These are phyloP conservation scores for Hypoxylon sp. DNA, from an alignment of 2,329 filamentous ascomycete genomes.

Conservation along the genomic window DNA sequence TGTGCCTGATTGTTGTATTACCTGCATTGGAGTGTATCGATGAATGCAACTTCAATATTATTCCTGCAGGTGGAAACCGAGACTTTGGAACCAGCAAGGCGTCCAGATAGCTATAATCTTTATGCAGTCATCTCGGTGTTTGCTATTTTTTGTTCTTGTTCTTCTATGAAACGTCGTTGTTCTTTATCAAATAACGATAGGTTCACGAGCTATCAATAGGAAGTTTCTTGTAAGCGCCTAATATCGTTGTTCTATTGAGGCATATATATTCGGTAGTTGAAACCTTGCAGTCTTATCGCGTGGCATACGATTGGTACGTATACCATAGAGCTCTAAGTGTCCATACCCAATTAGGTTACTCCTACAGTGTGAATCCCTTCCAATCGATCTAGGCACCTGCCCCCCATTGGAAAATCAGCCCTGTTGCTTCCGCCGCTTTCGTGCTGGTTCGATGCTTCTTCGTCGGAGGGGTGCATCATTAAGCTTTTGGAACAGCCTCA, in stretches of 20 bases:
- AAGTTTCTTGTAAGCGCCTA: constrained; percentile 11
- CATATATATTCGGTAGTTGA: constrained; percentile 14
- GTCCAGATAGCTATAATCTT: constrained; percentile 20
- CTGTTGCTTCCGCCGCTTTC: constrained; percentile 46
- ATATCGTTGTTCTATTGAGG: constrained; percentile 8
- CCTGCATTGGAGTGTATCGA: constrained; percentile 34
- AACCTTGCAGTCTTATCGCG: constrained; percentile 3
- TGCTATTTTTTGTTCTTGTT: constrained; percentile 20
- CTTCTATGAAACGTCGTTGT: constrained; percentile 10
- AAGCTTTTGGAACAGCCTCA: constrained; percentile 45
- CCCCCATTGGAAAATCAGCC: constrained; percentile 41
- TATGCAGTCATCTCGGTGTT: constrained; percentile 40
- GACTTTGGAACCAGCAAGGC: constrained; percentile 34
- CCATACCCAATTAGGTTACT: constrained; percentile 30
- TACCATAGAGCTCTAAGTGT: background rate
- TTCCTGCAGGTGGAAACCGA: constrained; percentile 38
- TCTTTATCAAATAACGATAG: constrained; percentile 9
- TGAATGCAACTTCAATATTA: constrained; percentile 44
- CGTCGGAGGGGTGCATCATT: constrained; percentile 43
- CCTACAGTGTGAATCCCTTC: constrained; percentile 36
- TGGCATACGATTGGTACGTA: constrained; percentile 25
- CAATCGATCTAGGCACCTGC: constrained; percentile 32
- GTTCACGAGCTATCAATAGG: background rate
- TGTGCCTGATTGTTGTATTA: constrained; percentile 26
- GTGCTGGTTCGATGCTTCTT: constrained; percentile 42